Evolutionary conservation across 169 alveolate species (phyloP).

Genomic region (Sarcocystis neurona): DNA sequence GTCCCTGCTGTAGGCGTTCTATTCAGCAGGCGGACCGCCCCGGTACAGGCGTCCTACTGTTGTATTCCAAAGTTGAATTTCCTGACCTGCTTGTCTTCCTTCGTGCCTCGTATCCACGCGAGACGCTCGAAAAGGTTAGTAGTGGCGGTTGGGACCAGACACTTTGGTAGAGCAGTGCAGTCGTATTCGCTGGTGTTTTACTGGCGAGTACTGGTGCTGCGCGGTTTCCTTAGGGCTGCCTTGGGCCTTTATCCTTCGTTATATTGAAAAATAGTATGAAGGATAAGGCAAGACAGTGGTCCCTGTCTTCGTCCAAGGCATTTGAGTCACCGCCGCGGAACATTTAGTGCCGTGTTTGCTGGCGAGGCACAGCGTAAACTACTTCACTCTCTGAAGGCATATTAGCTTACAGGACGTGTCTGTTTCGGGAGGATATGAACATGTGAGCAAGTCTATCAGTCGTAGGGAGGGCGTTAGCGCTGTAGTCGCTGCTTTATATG

Average conservation of each 20-base stretch:
- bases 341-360: no score
- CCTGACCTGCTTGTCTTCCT: neutral
- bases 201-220: neutral
- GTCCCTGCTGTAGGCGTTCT: no score
- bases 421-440: no score
- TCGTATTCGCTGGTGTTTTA: neutral
- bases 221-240: conserved; percentile 41
- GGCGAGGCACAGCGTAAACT: no score
- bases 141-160: conserved; percentile 18
- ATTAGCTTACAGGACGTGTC: no score
- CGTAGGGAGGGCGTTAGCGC: no score
- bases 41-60: no score
- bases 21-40: no score
- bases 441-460: no score
- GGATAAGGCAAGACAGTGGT: neutral
- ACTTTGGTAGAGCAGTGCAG: neutral
- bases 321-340: conserved; percentile 29
- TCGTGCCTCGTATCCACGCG: neutral
- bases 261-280: neutral
- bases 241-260: neutral
- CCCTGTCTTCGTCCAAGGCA: conserved; percentile 13
- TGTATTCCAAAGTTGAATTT: no score
- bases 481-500: no score
- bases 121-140: neutral
- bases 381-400: no score